These are phyloP conservation scores for Puccinellia tenuiflora DNA, from an alignment of 176 grass and related monocot species.

Conservation along the genomic window DNA sequence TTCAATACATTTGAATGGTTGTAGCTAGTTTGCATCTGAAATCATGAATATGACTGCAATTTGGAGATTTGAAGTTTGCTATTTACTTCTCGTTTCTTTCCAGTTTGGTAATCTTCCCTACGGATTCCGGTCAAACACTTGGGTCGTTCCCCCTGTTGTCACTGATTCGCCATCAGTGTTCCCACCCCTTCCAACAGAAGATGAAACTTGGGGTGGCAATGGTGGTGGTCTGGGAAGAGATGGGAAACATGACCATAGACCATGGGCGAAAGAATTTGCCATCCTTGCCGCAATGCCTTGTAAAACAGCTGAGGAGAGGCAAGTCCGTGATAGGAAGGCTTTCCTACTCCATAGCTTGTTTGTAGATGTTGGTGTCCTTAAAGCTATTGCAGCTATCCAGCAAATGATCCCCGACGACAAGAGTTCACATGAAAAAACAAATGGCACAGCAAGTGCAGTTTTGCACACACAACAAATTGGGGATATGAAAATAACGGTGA, in stretches of 20 bases:
- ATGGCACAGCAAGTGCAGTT: conserved; percentile 35
- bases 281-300: conserved; percentile 90
- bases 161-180: conserved; percentile 69
- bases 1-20: background rate
- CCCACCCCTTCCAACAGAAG: conserved; percentile 88
- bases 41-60: background rate
- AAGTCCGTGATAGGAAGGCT: conserved; percentile 83
- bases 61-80: conserved; percentile 5
- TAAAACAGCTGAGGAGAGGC: conserved; percentile 92
- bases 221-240: conserved; percentile 88
- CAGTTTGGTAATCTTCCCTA: conserved; percentile 99
- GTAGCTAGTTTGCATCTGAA: background rate
- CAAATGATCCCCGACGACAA: conserved; percentile 31
- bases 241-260: conserved; percentile 60
- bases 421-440: conserved; percentile 33
- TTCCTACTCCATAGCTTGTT: conserved; percentile 97
- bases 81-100: background rate
- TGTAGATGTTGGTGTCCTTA: conserved; percentile 84
- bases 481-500: conserved; percentile 80
- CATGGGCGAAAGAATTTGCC: conserved; percentile 81
- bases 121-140: conserved; percentile 97
- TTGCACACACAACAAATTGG: conserved; percentile 58
- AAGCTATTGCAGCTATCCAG: conserved; percentile 82
- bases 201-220: conserved; percentile 82
- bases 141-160: conserved; percentile 73